Conservation (phyloP, 1,284 basidiomycete species). For the Cryptococcus jaspeensis region DNA sequence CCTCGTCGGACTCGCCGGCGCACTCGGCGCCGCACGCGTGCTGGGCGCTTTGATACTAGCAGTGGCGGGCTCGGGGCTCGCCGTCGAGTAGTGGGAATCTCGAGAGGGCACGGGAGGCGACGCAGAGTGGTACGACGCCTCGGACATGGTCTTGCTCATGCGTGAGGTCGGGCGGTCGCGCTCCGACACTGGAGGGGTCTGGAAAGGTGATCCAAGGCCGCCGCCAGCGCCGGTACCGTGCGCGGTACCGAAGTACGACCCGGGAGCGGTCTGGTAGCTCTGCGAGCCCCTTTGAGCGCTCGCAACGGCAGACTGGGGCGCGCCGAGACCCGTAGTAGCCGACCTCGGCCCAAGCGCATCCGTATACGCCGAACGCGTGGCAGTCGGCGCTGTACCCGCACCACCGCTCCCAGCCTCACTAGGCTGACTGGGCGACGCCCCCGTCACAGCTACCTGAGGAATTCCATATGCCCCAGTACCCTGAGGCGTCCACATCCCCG, state of each 20-base stretch:
- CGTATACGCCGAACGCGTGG: neutral
- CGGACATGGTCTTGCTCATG: constrained; percentile 11
- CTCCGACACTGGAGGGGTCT: constrained; percentile 8
- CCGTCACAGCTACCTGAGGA: constrained; percentile 18
- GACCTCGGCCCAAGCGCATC: neutral
- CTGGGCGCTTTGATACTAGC: constrained; percentile 1
- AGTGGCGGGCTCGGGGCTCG: constrained; percentile 12
- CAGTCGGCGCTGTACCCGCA: neutral
- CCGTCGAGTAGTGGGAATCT: constrained; percentile 26
- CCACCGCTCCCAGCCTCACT: neutral
- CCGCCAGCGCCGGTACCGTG: constrained; percentile 4
- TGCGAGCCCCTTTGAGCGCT: neutral
- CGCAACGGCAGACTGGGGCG: constrained; percentile 1
- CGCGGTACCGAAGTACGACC: neutral
- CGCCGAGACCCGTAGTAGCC: constrained; percentile 6
- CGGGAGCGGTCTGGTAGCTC: neutral
- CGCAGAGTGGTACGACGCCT: constrained; percentile 26
- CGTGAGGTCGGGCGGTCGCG: constrained; percentile 9
- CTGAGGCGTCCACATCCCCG: neutral
- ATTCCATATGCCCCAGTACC: neutral
- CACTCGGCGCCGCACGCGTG: neutral
- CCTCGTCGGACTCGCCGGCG: constrained; percentile 3
- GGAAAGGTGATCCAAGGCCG: constrained; percentile 11
- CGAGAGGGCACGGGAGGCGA: constrained; percentile 29
- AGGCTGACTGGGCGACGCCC: constrained; percentile 10